Base-by-base conservation (phyloP, 1,139 yeast genomes). In the Diutina catenulata region DNA sequence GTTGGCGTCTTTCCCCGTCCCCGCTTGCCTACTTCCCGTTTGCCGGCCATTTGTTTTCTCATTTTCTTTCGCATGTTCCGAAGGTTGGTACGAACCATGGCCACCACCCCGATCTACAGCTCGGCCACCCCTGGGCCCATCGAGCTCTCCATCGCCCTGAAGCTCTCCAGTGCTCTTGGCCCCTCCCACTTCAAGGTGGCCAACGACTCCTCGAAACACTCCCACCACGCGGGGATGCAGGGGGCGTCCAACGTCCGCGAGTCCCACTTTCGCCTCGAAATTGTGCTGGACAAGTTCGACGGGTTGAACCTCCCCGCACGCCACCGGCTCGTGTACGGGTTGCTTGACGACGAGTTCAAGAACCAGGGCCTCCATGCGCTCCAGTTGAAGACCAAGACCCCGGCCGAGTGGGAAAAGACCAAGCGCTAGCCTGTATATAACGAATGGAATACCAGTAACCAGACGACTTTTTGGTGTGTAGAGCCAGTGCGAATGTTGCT, bases 171-270 rank as follows among this genome's bases (percentile, higher is more conserved):
- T 2, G 57, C 59, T 8, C 65, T 82, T 44, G 55, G 65, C 7
- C 84, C 91, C 0, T 44, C 62, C 1, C 58, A 52, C 40, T 61
- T 84, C 33, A 71, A 70, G 39, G 64, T 86, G 19, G 66, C 64
- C 43, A 91, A 91, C 55, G 97, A 91, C 57, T 84, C 95, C 3
- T 76, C 76, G 55, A 81, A 82, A 54, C 98, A 91, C 56, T 74
- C 88, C 2, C 93, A 86, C 48, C 98, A 91, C 56, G 80, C 77
- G 40, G 91, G 94, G 2, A 72, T 86, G 66, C 69, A 77, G 42
- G 84, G 80, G 4, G 86, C 88, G 9, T 48, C 66, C 3, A 86
- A 86, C 56, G 65, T 62, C n/a, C 68, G 73, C 2, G 98, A 91
- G 57, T 81, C 95, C 1, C 98, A 91, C 55, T 87, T 91, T 56